Percentiles rank a stretch among this genome's conserved stretches.
phyloP scores from a whole-genome alignment of 768 basidiomycete genomes.

The Psilocybe sp. region DNA sequence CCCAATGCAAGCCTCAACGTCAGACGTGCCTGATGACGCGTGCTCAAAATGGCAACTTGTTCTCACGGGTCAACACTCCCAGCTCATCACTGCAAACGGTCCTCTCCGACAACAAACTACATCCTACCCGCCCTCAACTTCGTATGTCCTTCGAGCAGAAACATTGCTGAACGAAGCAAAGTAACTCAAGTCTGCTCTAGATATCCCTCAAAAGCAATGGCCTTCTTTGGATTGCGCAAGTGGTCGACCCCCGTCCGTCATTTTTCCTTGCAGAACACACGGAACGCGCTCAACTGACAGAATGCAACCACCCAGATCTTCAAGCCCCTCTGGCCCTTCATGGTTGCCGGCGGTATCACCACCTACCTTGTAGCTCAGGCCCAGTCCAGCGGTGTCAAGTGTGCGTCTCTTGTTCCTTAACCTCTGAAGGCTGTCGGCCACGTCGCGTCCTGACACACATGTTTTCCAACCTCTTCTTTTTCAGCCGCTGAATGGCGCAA shows the following conservation, averaged over 20 bases:
- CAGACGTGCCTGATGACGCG: not conserved
- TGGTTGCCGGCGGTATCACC: conserved; percentile 61
- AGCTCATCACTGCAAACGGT: conserved; percentile 34
- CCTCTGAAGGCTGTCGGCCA: not conserved
- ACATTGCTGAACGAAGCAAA: not conserved
- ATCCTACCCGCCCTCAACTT: conserved; percentile 17
- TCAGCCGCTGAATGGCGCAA: conserved; percentile 62
- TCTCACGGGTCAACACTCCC: conserved; percentile 28
- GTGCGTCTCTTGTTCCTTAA: conserved; percentile 44
- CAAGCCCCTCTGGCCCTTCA: conserved; percentile 80
- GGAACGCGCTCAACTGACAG: not conserved
- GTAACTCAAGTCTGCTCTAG: not conserved
- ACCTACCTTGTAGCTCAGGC: conserved; percentile 64
- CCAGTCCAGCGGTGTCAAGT: conserved; percentile 67
- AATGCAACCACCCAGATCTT: conserved; percentile 43
- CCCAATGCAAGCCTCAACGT: too few relatives aligned
- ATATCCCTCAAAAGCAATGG: conserved; percentile 41
- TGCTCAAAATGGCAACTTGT: conserved; percentile 17
- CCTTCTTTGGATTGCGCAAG: conserved; percentile 78
- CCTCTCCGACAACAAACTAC: conserved; percentile 34
- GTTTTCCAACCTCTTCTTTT: conserved; percentile 6
- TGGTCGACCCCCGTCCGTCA: conserved; percentile 73
- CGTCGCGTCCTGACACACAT: not conserved
- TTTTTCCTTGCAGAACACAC: conserved; percentile 7
- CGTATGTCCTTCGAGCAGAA: conserved; percentile 7